A percentile compares a stretch with the other conserved stretches of the same genome.
Conservation (phyloP, 805 yeast genomes). For the Ogataea angusta region DNA sequence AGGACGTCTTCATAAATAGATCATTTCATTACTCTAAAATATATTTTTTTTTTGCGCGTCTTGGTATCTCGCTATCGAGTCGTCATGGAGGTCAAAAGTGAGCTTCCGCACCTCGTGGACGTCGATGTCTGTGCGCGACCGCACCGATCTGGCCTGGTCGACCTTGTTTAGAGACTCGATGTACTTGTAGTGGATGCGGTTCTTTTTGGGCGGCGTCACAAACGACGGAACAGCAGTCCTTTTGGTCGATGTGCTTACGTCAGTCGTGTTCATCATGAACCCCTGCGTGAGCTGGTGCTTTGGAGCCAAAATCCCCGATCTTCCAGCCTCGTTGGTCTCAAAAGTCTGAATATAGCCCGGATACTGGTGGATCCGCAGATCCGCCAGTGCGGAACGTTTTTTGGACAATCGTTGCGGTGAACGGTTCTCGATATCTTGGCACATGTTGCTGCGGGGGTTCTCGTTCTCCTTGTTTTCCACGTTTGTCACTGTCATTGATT, state of each 20-base stretch:
- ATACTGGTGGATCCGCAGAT: slow-evolving; percentile 16
- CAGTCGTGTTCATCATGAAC: slow-evolving; percentile 15
- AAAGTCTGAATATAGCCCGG: slow-evolving; percentile 20
- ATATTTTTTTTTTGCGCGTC: slow-evolving; percentile 5
- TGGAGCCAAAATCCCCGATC: slow-evolving; percentile 18
- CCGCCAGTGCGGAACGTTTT: slow-evolving; percentile 12
- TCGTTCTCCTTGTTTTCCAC: slow-evolving; percentile 17
- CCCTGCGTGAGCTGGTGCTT: slow-evolving; percentile 19
- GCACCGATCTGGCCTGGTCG: not conserved
- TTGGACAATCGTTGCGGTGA: not conserved
- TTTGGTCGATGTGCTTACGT: not conserved
- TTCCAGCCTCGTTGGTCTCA: not conserved
- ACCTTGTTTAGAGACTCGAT: slow-evolving; percentile 11
- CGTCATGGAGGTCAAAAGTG: slow-evolving; percentile 16
- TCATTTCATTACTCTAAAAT: not conserved
- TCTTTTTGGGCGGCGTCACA: slow-evolving; percentile 23
- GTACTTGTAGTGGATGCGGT: slow-evolving; percentile 18
- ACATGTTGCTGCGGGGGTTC: not conserved
- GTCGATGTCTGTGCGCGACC: slow-evolving; percentile 6
- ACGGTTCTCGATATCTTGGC: not conserved
- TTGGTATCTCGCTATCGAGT: slow-evolving; percentile 7
- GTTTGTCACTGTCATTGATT: slow-evolving; percentile 7
- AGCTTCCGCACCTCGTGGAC: slow-evolving; percentile 6
- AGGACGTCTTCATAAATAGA: slow-evolving; percentile 10
- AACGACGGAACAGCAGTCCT: slow-evolving; percentile 18